Conservation (phyloP, 1,284 basidiomycete genomes). For the Tausonia pullulans region DNA sequence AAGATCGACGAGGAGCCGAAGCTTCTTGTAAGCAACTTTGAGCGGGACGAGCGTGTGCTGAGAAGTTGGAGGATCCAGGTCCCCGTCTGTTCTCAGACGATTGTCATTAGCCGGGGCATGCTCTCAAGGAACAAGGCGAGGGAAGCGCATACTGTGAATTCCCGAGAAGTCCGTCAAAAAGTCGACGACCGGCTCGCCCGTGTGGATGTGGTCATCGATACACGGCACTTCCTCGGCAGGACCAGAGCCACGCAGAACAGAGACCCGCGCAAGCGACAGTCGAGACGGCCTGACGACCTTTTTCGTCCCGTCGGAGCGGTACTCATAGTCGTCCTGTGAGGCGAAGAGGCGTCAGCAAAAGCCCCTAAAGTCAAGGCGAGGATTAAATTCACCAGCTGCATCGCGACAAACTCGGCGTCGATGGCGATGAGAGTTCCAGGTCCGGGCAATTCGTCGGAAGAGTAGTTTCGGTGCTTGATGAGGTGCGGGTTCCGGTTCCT, state of each 20-base stretch:
- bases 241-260: slow-evolving; percentile 79
- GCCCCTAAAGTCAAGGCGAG: background rate
- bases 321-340: slow-evolving; percentile 79
- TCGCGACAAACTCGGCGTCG: slow-evolving; percentile 93
- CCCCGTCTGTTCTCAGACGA: slow-evolving; percentile 52
- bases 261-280: slow-evolving; percentile 86
- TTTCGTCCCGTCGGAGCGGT: slow-evolving; percentile 86
- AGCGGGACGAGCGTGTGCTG: slow-evolving; percentile 83
- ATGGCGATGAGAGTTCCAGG: slow-evolving; percentile 85
- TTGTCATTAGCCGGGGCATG: background rate
- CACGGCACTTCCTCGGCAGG: slow-evolving; percentile 71
- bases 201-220: slow-evolving; percentile 97
- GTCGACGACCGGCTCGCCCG: slow-evolving; percentile 87
- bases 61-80: slow-evolving; percentile 75
- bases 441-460: slow-evolving; percentile 64
- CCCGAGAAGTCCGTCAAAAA: slow-evolving; percentile 96
- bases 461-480: slow-evolving; percentile 67
- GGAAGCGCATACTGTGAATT: slow-evolving; percentile 60
- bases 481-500: slow-evolving; percentile 62
- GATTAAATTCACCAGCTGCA: slow-evolving; percentile 59
- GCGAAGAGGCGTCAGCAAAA: slow-evolving; percentile 4
- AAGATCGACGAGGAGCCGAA: slow-evolving; percentile 83
- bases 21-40: slow-evolving; percentile 95
- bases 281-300: slow-evolving; percentile 83
- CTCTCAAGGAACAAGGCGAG: background rate